Conservation (phyloP, 2,329 filamentous ascomycete genomes). For the Xylaria sp. region DNA sequence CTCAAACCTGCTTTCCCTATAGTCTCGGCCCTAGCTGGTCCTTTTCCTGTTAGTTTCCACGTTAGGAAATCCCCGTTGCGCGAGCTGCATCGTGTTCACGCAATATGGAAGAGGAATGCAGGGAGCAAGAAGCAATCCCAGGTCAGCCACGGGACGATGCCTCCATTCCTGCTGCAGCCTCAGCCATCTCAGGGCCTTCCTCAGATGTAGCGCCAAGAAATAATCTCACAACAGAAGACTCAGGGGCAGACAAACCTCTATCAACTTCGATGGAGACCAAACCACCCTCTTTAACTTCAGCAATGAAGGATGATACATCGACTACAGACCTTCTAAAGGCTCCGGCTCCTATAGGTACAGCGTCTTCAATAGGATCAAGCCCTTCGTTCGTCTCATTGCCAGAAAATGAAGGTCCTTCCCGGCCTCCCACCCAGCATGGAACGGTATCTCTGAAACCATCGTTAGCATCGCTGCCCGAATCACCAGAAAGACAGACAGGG, state of each 20-base stretch:
- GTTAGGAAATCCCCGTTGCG: conserved; percentile 11
- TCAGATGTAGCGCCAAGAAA: conserved; percentile 14
- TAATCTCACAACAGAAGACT: conserved; percentile 14
- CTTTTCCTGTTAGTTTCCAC: conserved; percentile 14
- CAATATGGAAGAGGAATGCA: conserved; percentile 21
- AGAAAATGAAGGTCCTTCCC: conserved; percentile 9
- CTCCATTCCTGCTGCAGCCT: conserved; percentile 8
- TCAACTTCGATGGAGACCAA: conserved; percentile 23
- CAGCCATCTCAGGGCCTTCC: conserved; percentile 17
- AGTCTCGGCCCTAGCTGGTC: conserved; percentile 12
- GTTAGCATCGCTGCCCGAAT: conserved; percentile 25
- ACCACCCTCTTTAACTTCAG: conserved; percentile 15
- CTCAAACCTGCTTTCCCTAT: conserved; percentile 9
- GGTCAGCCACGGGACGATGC: conserved; percentile 14
- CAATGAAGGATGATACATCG: conserved; percentile 21
- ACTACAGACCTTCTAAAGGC: conserved; percentile 26
- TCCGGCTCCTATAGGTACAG: conserved; percentile 26
- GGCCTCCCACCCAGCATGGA: conserved; percentile 7
- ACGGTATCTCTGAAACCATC: conserved; percentile 30
- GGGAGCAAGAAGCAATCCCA: conserved; percentile 12
- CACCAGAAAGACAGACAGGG: conserved; percentile 18
- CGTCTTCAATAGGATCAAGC: conserved; percentile 26
- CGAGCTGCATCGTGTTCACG: conserved; percentile 10
- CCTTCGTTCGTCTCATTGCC: conserved; percentile 23
- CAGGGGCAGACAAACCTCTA: conserved; percentile 16